phyloP scores from a whole-genome alignment of 2,329 filamentous ascomycete species.

The Cladophialophora chaetospira region DNA sequence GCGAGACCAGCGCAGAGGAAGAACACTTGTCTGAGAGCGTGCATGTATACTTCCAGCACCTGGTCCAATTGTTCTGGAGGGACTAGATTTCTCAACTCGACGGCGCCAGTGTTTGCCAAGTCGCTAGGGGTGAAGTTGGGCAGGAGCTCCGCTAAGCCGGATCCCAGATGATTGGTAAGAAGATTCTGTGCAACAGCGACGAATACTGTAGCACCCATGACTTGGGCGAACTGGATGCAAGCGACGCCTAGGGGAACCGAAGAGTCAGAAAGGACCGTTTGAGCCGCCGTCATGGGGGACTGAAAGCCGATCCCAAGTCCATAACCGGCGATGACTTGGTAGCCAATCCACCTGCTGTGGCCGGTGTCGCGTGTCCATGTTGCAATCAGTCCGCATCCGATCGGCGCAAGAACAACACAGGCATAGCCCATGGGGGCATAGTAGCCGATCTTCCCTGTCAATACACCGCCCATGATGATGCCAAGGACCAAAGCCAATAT shows the following conservation, averaged over 20 bases:
- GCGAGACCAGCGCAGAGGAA: background rate
- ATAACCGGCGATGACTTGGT: slow-evolving; percentile 37
- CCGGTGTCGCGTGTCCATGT: slow-evolving; percentile 22
- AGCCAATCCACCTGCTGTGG: slow-evolving; percentile 35
- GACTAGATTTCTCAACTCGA: background rate
- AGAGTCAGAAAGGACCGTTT: slow-evolving; percentile 31
- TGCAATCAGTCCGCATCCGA: slow-evolving; percentile 38
- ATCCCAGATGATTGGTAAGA: slow-evolving; percentile 34
- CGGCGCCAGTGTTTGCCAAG: background rate
- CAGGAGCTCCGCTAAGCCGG: slow-evolving; percentile 1
- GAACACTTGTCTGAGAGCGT: background rate
- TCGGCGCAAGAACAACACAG: slow-evolving; percentile 27
- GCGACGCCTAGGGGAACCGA: slow-evolving; percentile 36
- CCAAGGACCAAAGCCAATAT: slow-evolving; percentile 22
- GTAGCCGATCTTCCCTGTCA: slow-evolving; percentile 22
- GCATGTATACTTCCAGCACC: background rate
- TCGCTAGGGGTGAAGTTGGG: background rate
- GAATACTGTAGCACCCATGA: slow-evolving; percentile 38
- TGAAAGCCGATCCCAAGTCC: slow-evolving; percentile 32
- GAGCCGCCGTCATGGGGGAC: slow-evolving; percentile 35
- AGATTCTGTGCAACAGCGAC: slow-evolving; percentile 37
- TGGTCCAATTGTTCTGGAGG: background rate
- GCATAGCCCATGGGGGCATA: slow-evolving; percentile 32
- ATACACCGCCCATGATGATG: slow-evolving; percentile 17
- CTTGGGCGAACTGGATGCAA: slow-evolving; percentile 38